phyloP scores from a whole-genome alignment of 2,329 filamentous ascomycete genomes.

The Aureobasidium vineae region DNA sequence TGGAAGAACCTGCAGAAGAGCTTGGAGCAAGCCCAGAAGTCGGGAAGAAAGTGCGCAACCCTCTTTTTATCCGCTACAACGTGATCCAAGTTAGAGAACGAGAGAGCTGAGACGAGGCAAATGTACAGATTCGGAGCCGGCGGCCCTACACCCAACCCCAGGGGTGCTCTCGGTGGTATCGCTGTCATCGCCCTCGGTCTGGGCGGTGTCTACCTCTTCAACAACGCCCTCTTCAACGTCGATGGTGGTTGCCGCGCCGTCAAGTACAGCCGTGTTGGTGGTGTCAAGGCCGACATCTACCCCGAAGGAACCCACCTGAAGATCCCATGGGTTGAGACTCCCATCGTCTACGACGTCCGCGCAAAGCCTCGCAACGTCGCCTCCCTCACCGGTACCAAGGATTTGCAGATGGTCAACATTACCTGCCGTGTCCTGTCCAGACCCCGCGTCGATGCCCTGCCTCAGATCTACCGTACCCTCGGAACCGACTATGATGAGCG shows the following conservation, averaged over 20 bases:
- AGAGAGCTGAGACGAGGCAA: slow-evolving; percentile 22
- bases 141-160: slow-evolving; percentile 50
- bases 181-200: slow-evolving; percentile 54
- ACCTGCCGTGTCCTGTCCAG: slow-evolving; percentile 97
- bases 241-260: slow-evolving; percentile 98
- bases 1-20: slow-evolving; percentile 65
- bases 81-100: too few species aligned
- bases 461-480: slow-evolving; percentile 95
- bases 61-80: too few species aligned
- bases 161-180: slow-evolving; percentile 54
- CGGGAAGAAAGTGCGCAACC: slow-evolving; percentile 44
- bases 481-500: slow-evolving; percentile 97
- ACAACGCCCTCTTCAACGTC: slow-evolving; percentile 73
- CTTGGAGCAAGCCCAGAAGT: slow-evolving; percentile 50
- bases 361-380: slow-evolving; percentile 96
- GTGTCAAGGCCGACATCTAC: slow-evolving; percentile 97
- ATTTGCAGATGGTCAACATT: slow-evolving; percentile 99
- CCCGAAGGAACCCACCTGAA: slow-evolving; percentile 92
- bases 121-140: slow-evolving; percentile 48
- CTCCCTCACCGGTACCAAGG: slow-evolving; percentile 96
- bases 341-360: slow-evolving; percentile 95
- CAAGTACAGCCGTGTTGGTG: slow-evolving; percentile 86
- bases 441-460: slow-evolving; percentile 81
- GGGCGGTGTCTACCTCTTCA: slow-evolving; percentile 55
- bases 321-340: slow-evolving; percentile 96